Conservation (phyloP, 257 asterid genomes). For the Penstemon newberryi region DNA sequence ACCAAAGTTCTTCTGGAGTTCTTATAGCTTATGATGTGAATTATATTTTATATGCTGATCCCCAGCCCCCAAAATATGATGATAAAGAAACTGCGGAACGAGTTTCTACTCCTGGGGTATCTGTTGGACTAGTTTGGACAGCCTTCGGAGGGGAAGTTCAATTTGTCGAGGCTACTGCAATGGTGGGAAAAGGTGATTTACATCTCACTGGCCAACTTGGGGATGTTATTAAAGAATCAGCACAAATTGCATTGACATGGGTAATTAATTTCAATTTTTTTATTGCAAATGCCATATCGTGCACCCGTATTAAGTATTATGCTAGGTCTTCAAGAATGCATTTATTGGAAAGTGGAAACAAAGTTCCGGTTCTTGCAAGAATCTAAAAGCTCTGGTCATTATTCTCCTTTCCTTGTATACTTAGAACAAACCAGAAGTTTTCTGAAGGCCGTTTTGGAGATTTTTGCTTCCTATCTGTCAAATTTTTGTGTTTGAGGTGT, state of each 20-base stretch:
- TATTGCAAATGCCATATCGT: constrained; percentile 14
- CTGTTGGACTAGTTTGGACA: constrained; percentile 97
- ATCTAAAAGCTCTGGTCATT: constrained; percentile 13
- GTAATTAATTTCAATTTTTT: constrained; percentile 44
- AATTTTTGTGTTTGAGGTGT: constrained; percentile 13
- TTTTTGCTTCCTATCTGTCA: constrained; percentile 5
- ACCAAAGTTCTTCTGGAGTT: constrained; percentile 10
- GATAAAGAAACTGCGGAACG: constrained; percentile 89
- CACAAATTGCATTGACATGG: constrained; percentile 99
- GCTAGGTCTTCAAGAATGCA: constrained; percentile 1
- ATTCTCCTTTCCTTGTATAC: background rate
- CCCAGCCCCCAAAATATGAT: constrained; percentile 90
- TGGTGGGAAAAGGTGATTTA: constrained; percentile 96
- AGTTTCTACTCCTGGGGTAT: constrained; percentile 87
- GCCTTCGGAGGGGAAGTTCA: constrained; percentile 97
- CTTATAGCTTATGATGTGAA: constrained; percentile 16
- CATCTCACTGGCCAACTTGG: constrained; percentile 99
- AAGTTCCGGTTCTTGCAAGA: constrained; percentile 18
- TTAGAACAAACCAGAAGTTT: constrained; percentile 18
- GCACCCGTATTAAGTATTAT: constrained; percentile 1
- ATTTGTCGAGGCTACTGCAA: constrained; percentile 89
- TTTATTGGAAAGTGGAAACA: constrained; percentile 17
- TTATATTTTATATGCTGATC: constrained; percentile 25
- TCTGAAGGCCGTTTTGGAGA: constrained; percentile 18
- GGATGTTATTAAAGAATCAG: constrained; percentile 96